Base-by-base conservation (phyloP, 1,139 yeast genomes). In the Kodamaea derodonti region DNA sequence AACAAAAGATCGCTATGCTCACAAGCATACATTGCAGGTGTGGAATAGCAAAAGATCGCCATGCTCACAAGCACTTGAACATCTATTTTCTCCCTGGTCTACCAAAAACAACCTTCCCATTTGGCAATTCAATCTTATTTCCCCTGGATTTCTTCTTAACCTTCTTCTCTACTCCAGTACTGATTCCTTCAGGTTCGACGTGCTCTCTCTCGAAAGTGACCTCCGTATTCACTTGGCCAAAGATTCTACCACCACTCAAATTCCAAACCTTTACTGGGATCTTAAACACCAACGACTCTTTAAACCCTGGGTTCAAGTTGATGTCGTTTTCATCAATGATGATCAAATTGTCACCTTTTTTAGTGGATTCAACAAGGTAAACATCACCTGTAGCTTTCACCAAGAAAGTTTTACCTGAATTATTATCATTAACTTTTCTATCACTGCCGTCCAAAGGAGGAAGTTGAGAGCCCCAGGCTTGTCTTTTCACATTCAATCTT, bases 341-440 rank as follows among this genome's bases (percentile, higher is more conserved):
- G 20, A 55, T 45, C 32, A 58, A 47, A 16, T 65, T 72, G 15
- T 59, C 58, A 9, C 67, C 73, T 27, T 69, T 72, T 16, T 31
- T 28, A 7, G 30, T 24, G n/a, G 60, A 58, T 41, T 83, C 87
- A 13, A 78, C 56, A 28, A 83, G 59, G 54, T 65, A 78, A 10
- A 88, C 88, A 2, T 65, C 59, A n/a, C 95, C 95, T 37, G 77
- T 79, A 15, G 81, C 71, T 41, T 79, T 74, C 3, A 88, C 83
- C 29, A 77, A 47, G 45, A 88, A 81, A 26, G 69, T 65, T 51
- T 76, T 79, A 2, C 84, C 87, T 32, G 51, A 54, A 3, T 43
- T 40, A 12, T 62, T 65, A 36, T 63, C 59, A 24, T 35, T 39
- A 4, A 74, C 54, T 39, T 56, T 65, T 27, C 74, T 51, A 37